Conservation (phyloP, 257 asterid species). For the Nicotiana knightiana region DNA sequence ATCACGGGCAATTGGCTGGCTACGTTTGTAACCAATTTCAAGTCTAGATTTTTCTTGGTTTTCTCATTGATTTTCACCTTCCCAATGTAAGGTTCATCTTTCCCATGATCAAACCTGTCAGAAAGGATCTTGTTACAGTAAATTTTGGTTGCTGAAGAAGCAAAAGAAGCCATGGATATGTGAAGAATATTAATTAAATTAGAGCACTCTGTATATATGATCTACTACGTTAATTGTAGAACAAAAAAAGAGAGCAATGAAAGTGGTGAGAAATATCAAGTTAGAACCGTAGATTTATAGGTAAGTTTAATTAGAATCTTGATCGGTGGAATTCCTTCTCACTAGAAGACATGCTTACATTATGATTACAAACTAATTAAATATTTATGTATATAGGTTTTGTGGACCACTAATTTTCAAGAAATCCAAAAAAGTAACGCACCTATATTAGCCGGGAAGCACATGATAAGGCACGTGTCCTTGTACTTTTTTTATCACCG, state of each 20-base stretch:
- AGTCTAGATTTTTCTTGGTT: background rate
- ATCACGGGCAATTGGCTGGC: slow-evolving; percentile 38
- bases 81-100: slow-evolving; percentile 19
- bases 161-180: slow-evolving; percentile 49
- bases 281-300: slow-evolving; percentile 29
- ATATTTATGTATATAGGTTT: background rate
- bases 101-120: slow-evolving; percentile 15
- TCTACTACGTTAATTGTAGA: background rate
- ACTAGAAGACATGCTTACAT: slow-evolving; percentile 37
- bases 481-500: too few species aligned
- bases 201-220: background rate
- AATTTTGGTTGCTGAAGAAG: slow-evolving; percentile 31
- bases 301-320: slow-evolving; percentile 38
- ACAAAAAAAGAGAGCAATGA: background rate
- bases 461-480: background rate
- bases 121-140: slow-evolving; percentile 10
- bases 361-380: slow-evolving; percentile 1
- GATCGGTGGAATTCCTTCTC: slow-evolving; percentile 38
- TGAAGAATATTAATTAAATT: background rate
- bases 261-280: slow-evolving; percentile 8
- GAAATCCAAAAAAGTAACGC: background rate
- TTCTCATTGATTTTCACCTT: slow-evolving; percentile 2
- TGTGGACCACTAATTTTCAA: background rate
- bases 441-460: background rate
- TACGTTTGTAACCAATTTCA: slow-evolving; percentile 26